These are phyloP conservation scores for Rosa chinensis DNA, from an alignment of 306 rosid species.

Conservation along the genomic window DNA sequence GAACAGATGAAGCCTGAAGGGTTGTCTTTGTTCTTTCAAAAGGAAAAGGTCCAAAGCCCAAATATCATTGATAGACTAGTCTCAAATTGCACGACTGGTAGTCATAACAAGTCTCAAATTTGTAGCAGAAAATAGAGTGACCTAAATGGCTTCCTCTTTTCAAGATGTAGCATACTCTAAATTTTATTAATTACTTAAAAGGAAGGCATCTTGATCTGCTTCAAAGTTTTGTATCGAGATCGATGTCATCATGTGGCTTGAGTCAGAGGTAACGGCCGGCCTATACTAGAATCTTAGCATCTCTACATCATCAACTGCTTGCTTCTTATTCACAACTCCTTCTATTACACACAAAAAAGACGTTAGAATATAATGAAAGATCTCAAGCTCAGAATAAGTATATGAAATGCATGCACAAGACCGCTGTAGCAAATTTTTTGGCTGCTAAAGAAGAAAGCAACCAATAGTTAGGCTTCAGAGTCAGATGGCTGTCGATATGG, in stretches of 20 bases:
- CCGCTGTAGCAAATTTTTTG: not conserved
- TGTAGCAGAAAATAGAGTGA: too few species aligned
- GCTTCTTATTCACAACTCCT: conserved; percentile 11
- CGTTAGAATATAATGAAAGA: conserved; percentile 10
- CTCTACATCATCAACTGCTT: not conserved
- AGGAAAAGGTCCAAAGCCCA: too few species aligned
- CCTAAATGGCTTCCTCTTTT: not conserved
- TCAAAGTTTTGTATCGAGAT: conserved; percentile 2
- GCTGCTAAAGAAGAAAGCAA: not conserved
- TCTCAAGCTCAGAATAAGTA: conserved; percentile 12
- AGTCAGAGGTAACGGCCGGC: not conserved
- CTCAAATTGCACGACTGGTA: not conserved
- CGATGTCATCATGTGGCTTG: conserved; percentile 10
- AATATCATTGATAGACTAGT: not conserved
- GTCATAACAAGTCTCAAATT: too few species aligned
- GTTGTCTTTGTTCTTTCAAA: too few species aligned
- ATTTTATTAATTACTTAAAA: not conserved
- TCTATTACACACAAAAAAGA: not conserved
- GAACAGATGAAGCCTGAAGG: too few species aligned
- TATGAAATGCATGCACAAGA: not conserved
- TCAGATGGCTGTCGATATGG: not conserved
- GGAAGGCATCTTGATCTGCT: conserved; percentile 5
- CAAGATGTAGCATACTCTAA: not conserved
- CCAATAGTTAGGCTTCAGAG: not conserved
- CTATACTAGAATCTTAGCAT: conserved; percentile 10